Base-by-base conservation (phyloP, 2,329 filamentous ascomycete genomes). In the Xylariaceae sp. region DNA sequence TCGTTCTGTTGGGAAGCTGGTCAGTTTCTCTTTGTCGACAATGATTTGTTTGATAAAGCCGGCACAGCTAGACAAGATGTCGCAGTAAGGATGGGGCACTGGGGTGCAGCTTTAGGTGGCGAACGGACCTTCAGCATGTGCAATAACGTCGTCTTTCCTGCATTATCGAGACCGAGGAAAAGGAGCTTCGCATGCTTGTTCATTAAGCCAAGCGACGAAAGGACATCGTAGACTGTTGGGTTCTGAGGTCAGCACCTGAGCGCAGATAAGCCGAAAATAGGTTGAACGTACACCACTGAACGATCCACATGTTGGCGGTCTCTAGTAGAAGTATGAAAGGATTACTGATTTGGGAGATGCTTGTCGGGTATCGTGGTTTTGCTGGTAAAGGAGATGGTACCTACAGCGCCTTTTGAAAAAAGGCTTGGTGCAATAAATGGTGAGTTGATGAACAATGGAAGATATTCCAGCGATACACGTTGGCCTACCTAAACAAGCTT, bases 141-240 rank as follows among this genome's bases (percentile, higher is more conserved):
- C 63, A 95, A 73, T 56, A 95, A 74, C 34, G 89, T 95, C 40
- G 89, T 95, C 78, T 95, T 95, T 69, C 89, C 89, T 38, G 89
- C 89, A 72, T 95, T 95, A 67, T 95, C 89, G 49, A 95, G 83
- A 56, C 89, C 89, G 51, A 95, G 81, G 73, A 95, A 95, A 44
- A 95, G 79, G 45, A 95, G 80, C 79, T 95, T 95, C 61, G 89
- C 89, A 68, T 95, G 88, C 79, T 95, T 95, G 81, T 95, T 95
- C 54, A 91, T 76, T 61, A 95, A 78, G 58, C 89, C 89, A 50
- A 95, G 78, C 52, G 82, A 87, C 60, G 89, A 87, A 60, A 95
- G 81, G 58, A 94, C 74, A 73, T 95, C 88, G 78, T 88, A 95
- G 71, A 95, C 89, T 89, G 54, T 65, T 41, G 31, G 39, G 39